Evolutionary conservation across 1,284 basidiomycete genomes (phyloP).

Genomic region (Ceratobasidium sp.): DNA sequence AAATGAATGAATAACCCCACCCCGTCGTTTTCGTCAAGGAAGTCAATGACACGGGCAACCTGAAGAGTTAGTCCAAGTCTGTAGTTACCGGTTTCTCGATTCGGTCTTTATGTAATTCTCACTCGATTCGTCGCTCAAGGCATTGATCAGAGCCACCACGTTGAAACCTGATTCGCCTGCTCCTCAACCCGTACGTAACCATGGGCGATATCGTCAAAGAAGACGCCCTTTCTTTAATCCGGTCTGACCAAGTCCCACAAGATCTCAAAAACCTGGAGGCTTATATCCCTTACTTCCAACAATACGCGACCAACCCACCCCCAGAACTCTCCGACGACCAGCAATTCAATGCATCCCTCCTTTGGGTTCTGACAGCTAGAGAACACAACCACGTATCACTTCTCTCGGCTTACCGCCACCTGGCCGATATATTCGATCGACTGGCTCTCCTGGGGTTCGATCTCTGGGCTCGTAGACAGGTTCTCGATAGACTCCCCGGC

Average conservation of each 20-base stretch:
- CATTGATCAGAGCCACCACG: neutral
- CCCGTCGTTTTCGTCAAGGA: no score
- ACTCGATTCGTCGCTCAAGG: neutral
- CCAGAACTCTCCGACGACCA: constrained; percentile 10
- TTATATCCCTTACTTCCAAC: constrained; percentile 17
- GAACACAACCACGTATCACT: constrained; percentile 13
- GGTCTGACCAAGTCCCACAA: neutral
- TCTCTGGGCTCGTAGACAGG: constrained; percentile 19
- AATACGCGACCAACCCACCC: constrained; percentile 7
- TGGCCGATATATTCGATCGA: neutral
- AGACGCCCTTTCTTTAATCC: neutral
- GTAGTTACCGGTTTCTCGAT: no score
- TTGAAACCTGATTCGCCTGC: neutral
- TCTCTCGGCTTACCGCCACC: constrained; percentile 4
- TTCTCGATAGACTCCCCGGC: neutral
- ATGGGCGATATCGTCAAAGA: neutral
- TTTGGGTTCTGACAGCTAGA: constrained; percentile 18
- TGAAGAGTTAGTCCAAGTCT: no score
- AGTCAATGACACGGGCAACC: no score
- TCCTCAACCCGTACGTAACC: neutral
- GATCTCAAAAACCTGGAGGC: neutral
- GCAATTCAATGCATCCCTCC: constrained; percentile 24
- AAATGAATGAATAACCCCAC: no score
- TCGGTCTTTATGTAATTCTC: neutral
- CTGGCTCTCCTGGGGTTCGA: constrained; percentile 18